Evolutionary conservation across 148 eudicot species (phyloP).

Genomic region (Pharnaceum exiguum): DNA sequence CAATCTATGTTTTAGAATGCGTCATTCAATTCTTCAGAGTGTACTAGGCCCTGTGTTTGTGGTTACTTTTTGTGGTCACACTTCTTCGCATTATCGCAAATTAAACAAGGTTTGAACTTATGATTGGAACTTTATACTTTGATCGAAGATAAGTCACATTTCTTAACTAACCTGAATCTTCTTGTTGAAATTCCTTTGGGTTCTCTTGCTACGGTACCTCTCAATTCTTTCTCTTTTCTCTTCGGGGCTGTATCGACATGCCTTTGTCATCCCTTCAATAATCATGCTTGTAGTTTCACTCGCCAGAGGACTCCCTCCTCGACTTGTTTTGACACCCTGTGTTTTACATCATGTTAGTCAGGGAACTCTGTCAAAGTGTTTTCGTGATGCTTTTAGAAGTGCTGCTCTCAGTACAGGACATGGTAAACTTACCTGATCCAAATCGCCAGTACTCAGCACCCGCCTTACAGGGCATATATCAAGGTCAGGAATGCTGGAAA

Average conservation of each 20-base stretch:
- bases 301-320: slow-evolving; percentile 55
- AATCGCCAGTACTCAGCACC: slow-evolving; percentile 52
- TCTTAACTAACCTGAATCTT: slow-evolving; percentile 65
- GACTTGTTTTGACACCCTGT: slow-evolving; percentile 41
- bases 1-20: not conserved
- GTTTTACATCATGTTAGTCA: slow-evolving; percentile 12
- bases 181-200: slow-evolving; percentile 83
- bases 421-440: slow-evolving; percentile 54
- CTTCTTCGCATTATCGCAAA: no score
- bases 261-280: slow-evolving; percentile 69
- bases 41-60: not conserved
- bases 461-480: slow-evolving; percentile 32
- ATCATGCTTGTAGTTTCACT: slow-evolving; percentile 53
- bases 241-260: slow-evolving; percentile 73
- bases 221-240: slow-evolving; percentile 85
- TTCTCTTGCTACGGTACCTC: slow-evolving; percentile 80
- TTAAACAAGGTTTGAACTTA: no score
- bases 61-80: not conserved
- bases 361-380: no score
- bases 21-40: slow-evolving; percentile 1
- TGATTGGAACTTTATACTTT: no score
- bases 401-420: no score
- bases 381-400: no score
- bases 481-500: slow-evolving; percentile 17
- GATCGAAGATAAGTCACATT: not conserved